Conservation (phyloP, 2,329 filamentous ascomycete genomes). For the Scedosporium aurantiacum region DNA sequence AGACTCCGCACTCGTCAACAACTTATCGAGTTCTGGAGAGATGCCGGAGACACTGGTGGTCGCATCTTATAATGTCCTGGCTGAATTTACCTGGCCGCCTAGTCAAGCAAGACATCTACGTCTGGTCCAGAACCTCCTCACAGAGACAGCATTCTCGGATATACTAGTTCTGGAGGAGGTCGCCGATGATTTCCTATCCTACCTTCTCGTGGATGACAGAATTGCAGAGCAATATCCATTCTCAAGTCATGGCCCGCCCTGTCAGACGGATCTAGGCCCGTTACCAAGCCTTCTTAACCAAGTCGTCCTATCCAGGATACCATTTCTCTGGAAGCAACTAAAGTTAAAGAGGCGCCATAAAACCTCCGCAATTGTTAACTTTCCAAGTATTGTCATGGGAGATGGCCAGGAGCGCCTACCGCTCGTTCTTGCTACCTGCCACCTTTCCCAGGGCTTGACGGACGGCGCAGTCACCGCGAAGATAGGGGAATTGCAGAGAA, state of each 20-base stretch:
- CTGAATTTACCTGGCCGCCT: constrained; percentile 37
- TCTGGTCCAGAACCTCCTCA: constrained; percentile 32
- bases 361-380: constrained; percentile 38
- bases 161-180: constrained; percentile 50
- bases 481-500: constrained; percentile 39
- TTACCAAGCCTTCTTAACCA: constrained; percentile 50
- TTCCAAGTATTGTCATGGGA: constrained; percentile 14
- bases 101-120: constrained; percentile 28
- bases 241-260: constrained; percentile 44
- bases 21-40: neutral
- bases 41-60: constrained; percentile 17
- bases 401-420: neutral
- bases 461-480: constrained; percentile 47
- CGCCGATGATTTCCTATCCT: constrained; percentile 50
- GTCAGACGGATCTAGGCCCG: constrained; percentile 38
- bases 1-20: neutral
- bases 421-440: constrained; percentile 43
- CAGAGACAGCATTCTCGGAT: constrained; percentile 30
- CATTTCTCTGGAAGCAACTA: constrained; percentile 45
- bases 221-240: constrained; percentile 42
- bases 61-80: constrained; percentile 42
- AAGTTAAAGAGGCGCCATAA: constrained; percentile 46
- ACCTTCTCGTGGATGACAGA: constrained; percentile 34
- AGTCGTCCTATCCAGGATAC: constrained; percentile 44
- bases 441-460: constrained; percentile 50